These are phyloP conservation scores for Rhodotorula glutinis DNA, from an alignment of 1,284 basidiomycete species.

Conservation along the genomic window DNA sequence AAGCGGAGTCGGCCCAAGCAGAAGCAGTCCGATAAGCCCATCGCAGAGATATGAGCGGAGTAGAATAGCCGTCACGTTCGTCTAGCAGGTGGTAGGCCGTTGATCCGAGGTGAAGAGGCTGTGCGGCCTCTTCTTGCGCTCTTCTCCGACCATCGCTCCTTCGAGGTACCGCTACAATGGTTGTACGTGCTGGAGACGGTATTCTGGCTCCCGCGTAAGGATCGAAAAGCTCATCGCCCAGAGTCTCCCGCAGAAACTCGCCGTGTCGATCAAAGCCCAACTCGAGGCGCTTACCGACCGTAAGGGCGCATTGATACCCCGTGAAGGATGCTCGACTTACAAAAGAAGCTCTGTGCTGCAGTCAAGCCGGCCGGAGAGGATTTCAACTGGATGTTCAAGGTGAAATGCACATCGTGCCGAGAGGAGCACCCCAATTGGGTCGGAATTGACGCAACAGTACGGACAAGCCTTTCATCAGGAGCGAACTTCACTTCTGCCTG, in stretches of 20 bases:
- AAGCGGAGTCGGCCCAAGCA: conserved; percentile 26
- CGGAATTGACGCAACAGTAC: conserved; percentile 33
- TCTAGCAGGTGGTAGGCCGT: neutral
- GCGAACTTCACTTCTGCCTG: too few relatives aligned
- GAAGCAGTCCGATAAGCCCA: conserved; percentile 1
- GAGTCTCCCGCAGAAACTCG: conserved; percentile 26
- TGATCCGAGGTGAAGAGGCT: neutral
- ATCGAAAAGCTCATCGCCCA: neutral
- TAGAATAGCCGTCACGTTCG: neutral
- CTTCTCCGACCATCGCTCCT: neutral
- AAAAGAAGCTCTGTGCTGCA: neutral
- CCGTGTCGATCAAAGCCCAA: conserved; percentile 36
- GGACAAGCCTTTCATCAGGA: neutral
- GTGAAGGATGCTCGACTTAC: neutral
- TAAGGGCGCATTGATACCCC: neutral
- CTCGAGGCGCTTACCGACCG: conserved; percentile 38
- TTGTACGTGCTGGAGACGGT: conserved; percentile 2
- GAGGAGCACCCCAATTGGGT: conserved; percentile 40
- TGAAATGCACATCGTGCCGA: conserved; percentile 31
- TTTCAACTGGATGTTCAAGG: conserved; percentile 35
- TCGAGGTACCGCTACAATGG: conserved; percentile 14
- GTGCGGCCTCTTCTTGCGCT: neutral
- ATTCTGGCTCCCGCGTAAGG: neutral
- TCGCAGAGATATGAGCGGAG: neutral
- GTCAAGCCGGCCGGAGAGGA: conserved; percentile 36